Conservation (phyloP, 1,139 yeast species). For the Debaryomyces sp. region DNA sequence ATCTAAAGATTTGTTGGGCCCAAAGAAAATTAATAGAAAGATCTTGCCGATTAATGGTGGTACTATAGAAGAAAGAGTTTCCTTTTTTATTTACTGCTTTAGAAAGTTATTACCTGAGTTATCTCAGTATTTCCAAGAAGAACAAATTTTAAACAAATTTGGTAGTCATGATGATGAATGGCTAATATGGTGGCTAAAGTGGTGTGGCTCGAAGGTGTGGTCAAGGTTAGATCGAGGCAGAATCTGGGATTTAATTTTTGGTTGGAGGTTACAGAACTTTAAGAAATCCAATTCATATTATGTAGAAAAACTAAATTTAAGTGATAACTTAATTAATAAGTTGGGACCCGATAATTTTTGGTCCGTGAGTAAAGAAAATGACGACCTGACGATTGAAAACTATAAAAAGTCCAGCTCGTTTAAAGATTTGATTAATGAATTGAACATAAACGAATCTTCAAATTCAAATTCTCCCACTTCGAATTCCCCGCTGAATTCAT, state of each 20-base stretch:
- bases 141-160: slow-evolving; percentile 66
- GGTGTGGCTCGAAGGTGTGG: slow-evolving; percentile 89
- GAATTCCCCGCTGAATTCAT: slow-evolving; percentile 8
- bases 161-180: slow-evolving; percentile 80
- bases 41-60: slow-evolving; percentile 64
- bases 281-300: slow-evolving; percentile 37
- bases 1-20: slow-evolving; percentile 1
- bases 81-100: slow-evolving; percentile 70
- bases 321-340: slow-evolving; percentile 26
- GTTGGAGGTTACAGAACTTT: slow-evolving; percentile 64
- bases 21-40: slow-evolving; percentile 30
- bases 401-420: slow-evolving; percentile 28
- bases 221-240: slow-evolving; percentile 82
- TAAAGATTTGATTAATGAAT: slow-evolving; percentile 34
- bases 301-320: slow-evolving; percentile 31
- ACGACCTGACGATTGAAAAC: slow-evolving; percentile 9
- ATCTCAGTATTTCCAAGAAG: slow-evolving; percentile 77
- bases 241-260: slow-evolving; percentile 84
- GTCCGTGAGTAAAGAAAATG: slow-evolving; percentile 28
- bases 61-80: slow-evolving; percentile 66
- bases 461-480: slow-evolving; percentile 11
- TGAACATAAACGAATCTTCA: slow-evolving; percentile 20
- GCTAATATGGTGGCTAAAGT: slow-evolving; percentile 94
- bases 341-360: slow-evolving; percentile 51
- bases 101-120: slow-evolving; percentile 74